These are phyloP conservation scores for Solanum medicagineum DNA, from an alignment of 257 asterid genomes.

Conservation along the genomic window DNA sequence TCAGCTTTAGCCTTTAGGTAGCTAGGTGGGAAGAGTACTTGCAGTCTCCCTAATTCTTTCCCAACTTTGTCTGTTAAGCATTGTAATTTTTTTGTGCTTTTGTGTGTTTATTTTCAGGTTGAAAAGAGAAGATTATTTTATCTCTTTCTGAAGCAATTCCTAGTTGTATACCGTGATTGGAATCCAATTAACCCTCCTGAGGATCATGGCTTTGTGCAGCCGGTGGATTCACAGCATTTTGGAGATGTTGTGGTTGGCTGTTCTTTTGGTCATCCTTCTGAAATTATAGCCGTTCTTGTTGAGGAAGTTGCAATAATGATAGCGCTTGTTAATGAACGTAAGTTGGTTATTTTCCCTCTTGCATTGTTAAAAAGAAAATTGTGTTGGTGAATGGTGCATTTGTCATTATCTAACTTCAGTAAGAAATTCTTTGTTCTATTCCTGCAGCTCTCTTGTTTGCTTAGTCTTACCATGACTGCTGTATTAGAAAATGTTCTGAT, in stretches of 20 bases:
- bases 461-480: background rate
- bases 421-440: background rate
- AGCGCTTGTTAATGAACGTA: slow-evolving; percentile 51
- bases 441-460: background rate
- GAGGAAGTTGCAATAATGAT: slow-evolving; percentile 55
- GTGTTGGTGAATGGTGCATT: background rate
- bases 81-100: slow-evolving; percentile 1
- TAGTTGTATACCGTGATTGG: slow-evolving; percentile 57
- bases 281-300: slow-evolving; percentile 39
- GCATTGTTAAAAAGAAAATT: background rate
- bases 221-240: slow-evolving; percentile 20
- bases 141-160: slow-evolving; percentile 77
- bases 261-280: slow-evolving; percentile 83
- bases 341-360: slow-evolving; percentile 25
- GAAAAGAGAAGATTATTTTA: slow-evolving; percentile 58
- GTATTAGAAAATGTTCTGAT: background rate
- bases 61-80: slow-evolving; percentile 4
- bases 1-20: background rate
- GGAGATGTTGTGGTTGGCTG: slow-evolving; percentile 73
- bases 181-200: slow-evolving; percentile 51
- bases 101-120: slow-evolving; percentile 35
- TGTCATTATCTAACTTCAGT: background rate
- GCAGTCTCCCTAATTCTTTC: slow-evolving; percentile 3
- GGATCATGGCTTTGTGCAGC: slow-evolving; percentile 19
- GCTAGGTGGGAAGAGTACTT: background rate